These are phyloP conservation scores for Brassica cretica DNA, from an alignment of 345 rosid genomes.

Conservation along the genomic window DNA sequence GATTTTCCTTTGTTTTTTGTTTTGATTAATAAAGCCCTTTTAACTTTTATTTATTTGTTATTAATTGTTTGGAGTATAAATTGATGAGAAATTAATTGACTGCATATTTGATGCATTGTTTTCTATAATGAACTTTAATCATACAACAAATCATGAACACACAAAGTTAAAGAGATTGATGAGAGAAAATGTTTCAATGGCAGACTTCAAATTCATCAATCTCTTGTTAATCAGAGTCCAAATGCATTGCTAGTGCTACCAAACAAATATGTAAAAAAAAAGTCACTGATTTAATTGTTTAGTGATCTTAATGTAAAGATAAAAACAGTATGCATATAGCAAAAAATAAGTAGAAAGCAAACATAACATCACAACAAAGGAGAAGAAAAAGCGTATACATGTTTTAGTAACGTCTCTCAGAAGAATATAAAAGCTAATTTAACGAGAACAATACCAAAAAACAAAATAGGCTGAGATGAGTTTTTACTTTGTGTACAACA, in stretches of 20 bases:
- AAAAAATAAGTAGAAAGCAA: not conserved
- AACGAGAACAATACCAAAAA: not conserved
- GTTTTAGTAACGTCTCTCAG: not conserved
- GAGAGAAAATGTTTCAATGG: too few species aligned
- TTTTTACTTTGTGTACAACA: constrained; percentile 29
- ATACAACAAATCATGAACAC: too few species aligned
- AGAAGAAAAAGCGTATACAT: not conserved
- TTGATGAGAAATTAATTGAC: not conserved
- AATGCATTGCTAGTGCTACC: too few species aligned
- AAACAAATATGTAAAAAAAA: not conserved
- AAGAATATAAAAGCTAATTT: not conserved
- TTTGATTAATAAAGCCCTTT: not conserved
- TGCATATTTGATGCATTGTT: not conserved
- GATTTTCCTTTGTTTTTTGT: not conserved
- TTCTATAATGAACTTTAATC: too few species aligned
- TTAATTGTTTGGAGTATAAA: not conserved
- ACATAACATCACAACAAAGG: not conserved
- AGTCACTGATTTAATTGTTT: not conserved
- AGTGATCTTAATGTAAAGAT: not conserved
- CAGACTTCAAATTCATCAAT: not conserved
- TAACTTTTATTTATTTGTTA: too few species aligned
- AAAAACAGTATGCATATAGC: not conserved
- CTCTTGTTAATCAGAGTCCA: too few species aligned
- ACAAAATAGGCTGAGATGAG: not conserved
- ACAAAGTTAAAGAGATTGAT: too few species aligned